Percentiles rank a stretch among this genome's conserved stretches.
Conservation (phyloP, 139 green algal genomes). For the Chlorella sp. region DNA sequence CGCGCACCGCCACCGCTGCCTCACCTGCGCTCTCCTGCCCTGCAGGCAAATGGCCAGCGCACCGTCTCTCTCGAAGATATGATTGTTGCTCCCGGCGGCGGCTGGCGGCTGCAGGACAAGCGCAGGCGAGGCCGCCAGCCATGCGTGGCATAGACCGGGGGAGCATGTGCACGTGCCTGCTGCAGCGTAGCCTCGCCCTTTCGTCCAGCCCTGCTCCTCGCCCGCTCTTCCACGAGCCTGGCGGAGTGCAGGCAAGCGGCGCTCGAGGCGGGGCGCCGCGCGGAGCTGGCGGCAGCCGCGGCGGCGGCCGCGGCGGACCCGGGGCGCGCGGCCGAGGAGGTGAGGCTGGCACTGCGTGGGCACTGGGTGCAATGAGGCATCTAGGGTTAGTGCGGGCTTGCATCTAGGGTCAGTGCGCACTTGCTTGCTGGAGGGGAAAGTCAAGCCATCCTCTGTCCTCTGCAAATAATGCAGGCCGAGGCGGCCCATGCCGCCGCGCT, state of each 20-base stretch:
- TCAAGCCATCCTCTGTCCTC: no score
- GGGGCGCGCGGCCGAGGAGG: neutral
- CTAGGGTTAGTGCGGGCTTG: neutral
- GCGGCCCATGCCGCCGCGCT: constrained; percentile 2
- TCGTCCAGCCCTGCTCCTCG: neutral
- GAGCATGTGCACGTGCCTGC: neutral
- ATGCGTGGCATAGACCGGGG: no score
- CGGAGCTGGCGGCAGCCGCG: constrained; percentile 21
- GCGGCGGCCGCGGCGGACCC: neutral
- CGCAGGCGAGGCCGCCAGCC: neutral
- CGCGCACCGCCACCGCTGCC: no score
- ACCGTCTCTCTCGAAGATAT: constrained; percentile 28
- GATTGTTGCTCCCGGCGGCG: neutral
- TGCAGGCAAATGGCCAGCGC: constrained; percentile 34
- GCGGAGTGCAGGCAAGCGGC: neutral
- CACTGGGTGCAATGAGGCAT: neutral
- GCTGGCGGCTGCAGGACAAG: no score
- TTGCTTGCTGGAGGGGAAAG: no score
- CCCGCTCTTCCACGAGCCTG: neutral
- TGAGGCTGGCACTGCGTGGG: neutral
- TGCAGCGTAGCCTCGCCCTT: neutral
- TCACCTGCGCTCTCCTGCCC: no score
- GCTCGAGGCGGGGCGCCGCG: neutral
- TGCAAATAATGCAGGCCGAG: no score
- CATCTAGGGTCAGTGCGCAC: no score